Conservation (phyloP, 2,329 filamentous ascomycete species). For the Exophiala sp. region DNA sequence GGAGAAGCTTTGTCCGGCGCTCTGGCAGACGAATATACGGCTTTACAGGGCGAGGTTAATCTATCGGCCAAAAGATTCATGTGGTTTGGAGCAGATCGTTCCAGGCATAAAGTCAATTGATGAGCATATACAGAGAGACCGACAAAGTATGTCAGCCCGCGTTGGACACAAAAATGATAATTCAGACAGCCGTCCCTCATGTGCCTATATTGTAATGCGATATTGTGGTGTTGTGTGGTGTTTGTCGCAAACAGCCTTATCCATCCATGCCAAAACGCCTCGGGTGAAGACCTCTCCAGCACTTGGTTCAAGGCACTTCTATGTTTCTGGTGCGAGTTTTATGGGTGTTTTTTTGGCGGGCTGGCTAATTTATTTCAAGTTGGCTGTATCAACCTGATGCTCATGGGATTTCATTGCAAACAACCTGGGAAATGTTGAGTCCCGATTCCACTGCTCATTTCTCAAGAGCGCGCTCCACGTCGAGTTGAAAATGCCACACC, state of each 20-base stretch:
- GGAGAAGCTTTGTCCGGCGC: too few species aligned
- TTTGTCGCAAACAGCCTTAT: constrained; percentile 1
- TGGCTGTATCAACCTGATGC: not conserved
- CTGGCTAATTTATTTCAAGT: constrained; percentile 1
- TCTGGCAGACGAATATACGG: too few species aligned
- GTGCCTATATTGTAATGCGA: not conserved
- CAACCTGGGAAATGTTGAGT: not conserved
- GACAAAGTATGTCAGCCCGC: not conserved
- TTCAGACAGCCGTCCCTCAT: not conserved
- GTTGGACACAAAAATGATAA: not conserved
- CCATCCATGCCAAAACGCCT: constrained; percentile 1
- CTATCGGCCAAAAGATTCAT: too few species aligned
- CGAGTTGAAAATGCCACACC: too few species aligned
- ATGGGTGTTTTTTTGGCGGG: not conserved
- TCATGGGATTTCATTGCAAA: too few species aligned
- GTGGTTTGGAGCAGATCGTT: too few species aligned
- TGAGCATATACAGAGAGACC: too few species aligned
- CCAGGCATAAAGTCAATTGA: too few species aligned
- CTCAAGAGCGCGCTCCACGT: too few species aligned
- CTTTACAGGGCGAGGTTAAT: too few species aligned
- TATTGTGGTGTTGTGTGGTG: not conserved
- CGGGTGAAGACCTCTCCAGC: constrained; percentile 28
- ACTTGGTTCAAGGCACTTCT: constrained; percentile 28
- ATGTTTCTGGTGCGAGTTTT: constrained; percentile 8
- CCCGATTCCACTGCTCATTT: too few species aligned